Percentiles rank a stretch among this genome's conserved stretches.
phyloP scores from a whole-genome alignment of 106 monocot genomes.

The Vanilla planifolia region DNA sequence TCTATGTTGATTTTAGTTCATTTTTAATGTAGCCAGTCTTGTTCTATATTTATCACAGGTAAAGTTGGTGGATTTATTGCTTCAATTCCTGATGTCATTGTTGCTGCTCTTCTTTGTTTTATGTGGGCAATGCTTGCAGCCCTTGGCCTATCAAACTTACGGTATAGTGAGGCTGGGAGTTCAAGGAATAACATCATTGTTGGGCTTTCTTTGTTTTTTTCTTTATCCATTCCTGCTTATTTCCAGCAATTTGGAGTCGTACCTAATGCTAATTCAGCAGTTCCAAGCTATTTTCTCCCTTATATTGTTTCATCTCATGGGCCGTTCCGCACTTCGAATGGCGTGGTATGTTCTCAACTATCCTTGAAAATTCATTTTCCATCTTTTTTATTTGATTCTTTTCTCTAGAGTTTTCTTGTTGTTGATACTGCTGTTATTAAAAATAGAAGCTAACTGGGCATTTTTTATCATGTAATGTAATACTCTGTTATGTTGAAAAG shows the following conservation, averaged over 20 bases:
- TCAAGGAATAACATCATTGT: constrained; percentile 90
- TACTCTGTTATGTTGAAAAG: no score
- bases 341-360: constrained; percentile 40
- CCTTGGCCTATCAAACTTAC: constrained; percentile 82
- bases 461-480: no score
- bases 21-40: no score
- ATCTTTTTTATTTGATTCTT: no score
- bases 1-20: no score
- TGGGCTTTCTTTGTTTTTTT: constrained; percentile 90
- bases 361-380: not conserved
- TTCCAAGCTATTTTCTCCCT: constrained; percentile 73
- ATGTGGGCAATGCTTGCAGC: constrained; percentile 99
- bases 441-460: no score
- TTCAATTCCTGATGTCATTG: constrained; percentile 89
- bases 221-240: constrained; percentile 89
- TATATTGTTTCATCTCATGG: constrained; percentile 81
- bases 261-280: constrained; percentile 58
- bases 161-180: constrained; percentile 88
- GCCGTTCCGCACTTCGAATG: constrained; percentile 46
- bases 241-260: constrained; percentile 83
- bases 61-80: constrained; percentile 96
- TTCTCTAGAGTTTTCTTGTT: no score
- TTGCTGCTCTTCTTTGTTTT: constrained; percentile 89
- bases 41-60: no score
- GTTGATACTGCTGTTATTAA: no score